A percentile compares a stretch with the other conserved stretches of the same genome.
Conservation (phyloP, 257 asterid genomes). For the Galeopsis tetrahit region DNA sequence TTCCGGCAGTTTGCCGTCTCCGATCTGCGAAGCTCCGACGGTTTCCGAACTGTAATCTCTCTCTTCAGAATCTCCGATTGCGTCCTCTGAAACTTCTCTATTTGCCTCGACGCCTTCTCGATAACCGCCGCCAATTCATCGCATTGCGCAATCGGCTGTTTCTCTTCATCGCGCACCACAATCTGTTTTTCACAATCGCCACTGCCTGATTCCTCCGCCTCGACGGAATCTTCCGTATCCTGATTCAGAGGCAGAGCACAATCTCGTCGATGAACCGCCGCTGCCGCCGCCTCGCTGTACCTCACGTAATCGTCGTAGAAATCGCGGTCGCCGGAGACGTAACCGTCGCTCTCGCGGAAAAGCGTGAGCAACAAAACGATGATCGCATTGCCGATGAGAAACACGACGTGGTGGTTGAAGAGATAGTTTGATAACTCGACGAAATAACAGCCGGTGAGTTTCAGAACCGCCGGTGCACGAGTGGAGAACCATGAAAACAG, state of each 20-base stretch:
- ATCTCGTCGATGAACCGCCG: conserved; percentile 29
- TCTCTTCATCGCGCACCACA: conserved; percentile 37
- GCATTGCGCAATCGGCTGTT: conserved; percentile 31
- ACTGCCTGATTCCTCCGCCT: conserved; percentile 18
- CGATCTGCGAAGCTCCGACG: conserved; percentile 60
- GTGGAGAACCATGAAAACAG: conserved; percentile 70
- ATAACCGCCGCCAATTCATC: conserved; percentile 58
- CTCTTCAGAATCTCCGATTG: conserved; percentile 70
- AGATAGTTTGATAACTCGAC: conserved; percentile 35
- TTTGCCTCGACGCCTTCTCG: conserved; percentile 58
- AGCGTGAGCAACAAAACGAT: conserved; percentile 51
- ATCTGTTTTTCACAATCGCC: conserved; percentile 50
- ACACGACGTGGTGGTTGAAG: conserved; percentile 74
- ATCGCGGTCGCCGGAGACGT: conserved; percentile 39
- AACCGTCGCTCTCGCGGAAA: conserved; percentile 47
- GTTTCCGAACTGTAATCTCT: conserved; percentile 47
- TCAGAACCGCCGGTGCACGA: conserved; percentile 49
- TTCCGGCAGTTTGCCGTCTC: conserved; percentile 54
- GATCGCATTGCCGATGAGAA: conserved; percentile 71
- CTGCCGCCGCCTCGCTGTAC: conserved; percentile 43
- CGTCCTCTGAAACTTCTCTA: conserved; percentile 65
- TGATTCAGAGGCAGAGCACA: background rate
- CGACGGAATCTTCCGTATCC: background rate
- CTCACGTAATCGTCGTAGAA: conserved; percentile 49
- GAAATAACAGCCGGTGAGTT: conserved; percentile 33